Percentiles rank a stretch among this genome's conserved stretches.
phyloP scores from a whole-genome alignment of 2,329 filamentous ascomycete species.

The Sphaerulina musiva region DNA sequence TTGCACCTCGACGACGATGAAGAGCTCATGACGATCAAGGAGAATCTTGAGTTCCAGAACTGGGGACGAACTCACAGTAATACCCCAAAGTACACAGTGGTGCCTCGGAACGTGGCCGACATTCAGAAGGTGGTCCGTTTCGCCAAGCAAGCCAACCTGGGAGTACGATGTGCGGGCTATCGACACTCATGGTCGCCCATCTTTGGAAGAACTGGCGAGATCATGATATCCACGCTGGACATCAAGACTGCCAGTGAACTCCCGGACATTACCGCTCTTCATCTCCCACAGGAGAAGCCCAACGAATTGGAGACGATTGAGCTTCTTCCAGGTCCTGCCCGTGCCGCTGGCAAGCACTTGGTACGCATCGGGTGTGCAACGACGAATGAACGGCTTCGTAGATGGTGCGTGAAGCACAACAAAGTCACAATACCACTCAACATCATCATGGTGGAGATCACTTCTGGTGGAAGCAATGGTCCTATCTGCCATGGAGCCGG shows the following conservation, averaged over 20 bases:
- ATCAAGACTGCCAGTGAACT: conserved; percentile 10
- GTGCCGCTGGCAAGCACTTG: conserved; percentile 6
- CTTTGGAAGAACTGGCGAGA: conserved; percentile 8
- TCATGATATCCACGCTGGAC: conserved; percentile 10
- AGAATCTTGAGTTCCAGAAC: conserved; percentile 14
- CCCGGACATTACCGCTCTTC: conserved; percentile 7
- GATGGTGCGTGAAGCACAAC: conserved; percentile 13
- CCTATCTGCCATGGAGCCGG: conserved; percentile 15
- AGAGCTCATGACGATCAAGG: conserved; percentile 8
- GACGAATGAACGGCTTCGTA: conserved; percentile 13
- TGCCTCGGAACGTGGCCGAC: conserved; percentile 9
- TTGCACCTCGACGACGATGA: conserved; percentile 11
- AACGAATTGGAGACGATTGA: conserved; percentile 11
- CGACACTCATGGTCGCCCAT: conserved; percentile 12
- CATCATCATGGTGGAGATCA: conserved; percentile 15
- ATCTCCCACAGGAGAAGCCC: conserved; percentile 5
- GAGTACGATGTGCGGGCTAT: conserved; percentile 13
- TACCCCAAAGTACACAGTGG: conserved; percentile 9
- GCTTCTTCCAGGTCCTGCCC: conserved; percentile 3
- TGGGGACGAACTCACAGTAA: conserved; percentile 12
- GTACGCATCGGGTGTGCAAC: conserved; percentile 10
- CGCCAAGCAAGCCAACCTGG: conserved; percentile 6
- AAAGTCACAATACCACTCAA: conserved; percentile 12
- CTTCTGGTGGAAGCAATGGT: conserved; percentile 11
- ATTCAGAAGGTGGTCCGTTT: conserved; percentile 13